phyloP scores from a whole-genome alignment of 164 flowering plant species.

The Magnolia sinica region DNA sequence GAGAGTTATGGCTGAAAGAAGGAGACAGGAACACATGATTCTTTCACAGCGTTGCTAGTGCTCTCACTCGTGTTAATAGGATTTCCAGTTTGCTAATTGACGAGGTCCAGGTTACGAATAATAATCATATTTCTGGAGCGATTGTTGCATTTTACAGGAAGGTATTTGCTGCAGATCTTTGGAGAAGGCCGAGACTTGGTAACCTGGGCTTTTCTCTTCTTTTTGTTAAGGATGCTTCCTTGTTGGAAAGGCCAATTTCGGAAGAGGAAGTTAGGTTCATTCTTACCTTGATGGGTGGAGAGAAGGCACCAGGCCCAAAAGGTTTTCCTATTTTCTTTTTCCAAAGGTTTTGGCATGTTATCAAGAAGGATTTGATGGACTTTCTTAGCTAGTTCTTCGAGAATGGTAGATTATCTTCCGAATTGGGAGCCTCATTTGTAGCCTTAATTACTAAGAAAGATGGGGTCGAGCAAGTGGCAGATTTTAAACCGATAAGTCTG shows the following conservation, averaged over 20 bases:
- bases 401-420: too few relatives aligned
- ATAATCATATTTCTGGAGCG: neutral
- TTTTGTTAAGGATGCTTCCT: neutral
- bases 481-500: too few relatives aligned
- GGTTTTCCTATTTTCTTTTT: neutral
- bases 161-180: too few relatives aligned
- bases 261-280: neutral
- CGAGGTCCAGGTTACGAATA: neutral
- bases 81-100: neutral
- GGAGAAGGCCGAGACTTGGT: neutral
- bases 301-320: neutral
- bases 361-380: too few relatives aligned
- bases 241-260: neutral
- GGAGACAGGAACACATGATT: neutral
- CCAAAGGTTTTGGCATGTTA: too few relatives aligned
- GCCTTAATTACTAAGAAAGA: neutral
- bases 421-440: too few relatives aligned
- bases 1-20: neutral
- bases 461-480: neutral
- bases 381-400: too few relatives aligned
- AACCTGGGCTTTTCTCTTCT: neutral
- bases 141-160: neutral
- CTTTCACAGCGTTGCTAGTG: too few relatives aligned
- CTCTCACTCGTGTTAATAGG: neutral
- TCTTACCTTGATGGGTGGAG: neutral